Percentiles rank a stretch among this genome's conserved stretches.
Conservation (phyloP, 139 green algal genomes). For the Chlorella ohadii region DNA sequence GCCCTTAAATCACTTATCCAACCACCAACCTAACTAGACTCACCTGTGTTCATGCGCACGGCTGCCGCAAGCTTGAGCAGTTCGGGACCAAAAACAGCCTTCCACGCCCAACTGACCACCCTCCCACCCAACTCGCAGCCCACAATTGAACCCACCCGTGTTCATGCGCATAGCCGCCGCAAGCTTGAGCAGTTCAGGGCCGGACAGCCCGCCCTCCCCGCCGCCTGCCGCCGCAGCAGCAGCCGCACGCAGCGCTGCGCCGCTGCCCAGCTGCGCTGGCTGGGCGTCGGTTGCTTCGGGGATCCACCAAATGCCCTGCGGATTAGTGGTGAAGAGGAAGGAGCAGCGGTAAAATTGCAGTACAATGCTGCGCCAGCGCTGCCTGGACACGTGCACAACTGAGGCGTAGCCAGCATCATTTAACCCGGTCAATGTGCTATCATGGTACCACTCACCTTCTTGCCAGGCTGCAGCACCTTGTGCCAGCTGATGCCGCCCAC, state of each 20-base stretch:
- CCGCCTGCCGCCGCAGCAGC: neutral
- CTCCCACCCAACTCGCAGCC: no score
- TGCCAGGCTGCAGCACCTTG: constrained; percentile 68
- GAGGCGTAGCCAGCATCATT: no score
- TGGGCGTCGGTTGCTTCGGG: constrained; percentile 51
- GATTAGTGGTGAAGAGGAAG: neutral
- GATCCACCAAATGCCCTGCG: constrained; percentile 76
- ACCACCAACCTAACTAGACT: neutral
- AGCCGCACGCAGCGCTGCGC: constrained; percentile 11
- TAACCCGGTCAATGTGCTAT: no score
- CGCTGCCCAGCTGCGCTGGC: constrained; percentile 14
- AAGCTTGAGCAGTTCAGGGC: constrained; percentile 65
- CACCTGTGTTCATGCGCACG: constrained; percentile 77
- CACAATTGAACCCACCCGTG: no score
- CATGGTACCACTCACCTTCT: constrained; percentile 62
- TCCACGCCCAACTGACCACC: no score
- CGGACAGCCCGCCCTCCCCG: constrained; percentile 25
- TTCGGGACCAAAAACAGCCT: constrained; percentile 36
- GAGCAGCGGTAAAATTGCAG: neutral
- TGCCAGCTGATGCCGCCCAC: constrained; percentile 72
- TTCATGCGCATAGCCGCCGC: constrained; percentile 64
- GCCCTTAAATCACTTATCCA: no score
- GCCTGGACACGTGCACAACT: no score
- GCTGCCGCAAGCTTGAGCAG: constrained; percentile 71
- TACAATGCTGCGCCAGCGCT: no score